Evolutionary conservation across 2,329 filamentous ascomycete genomes (phyloP), one percentile per base, ranked within the genome.

Genomic region (Penicillium polonicum): DNA sequence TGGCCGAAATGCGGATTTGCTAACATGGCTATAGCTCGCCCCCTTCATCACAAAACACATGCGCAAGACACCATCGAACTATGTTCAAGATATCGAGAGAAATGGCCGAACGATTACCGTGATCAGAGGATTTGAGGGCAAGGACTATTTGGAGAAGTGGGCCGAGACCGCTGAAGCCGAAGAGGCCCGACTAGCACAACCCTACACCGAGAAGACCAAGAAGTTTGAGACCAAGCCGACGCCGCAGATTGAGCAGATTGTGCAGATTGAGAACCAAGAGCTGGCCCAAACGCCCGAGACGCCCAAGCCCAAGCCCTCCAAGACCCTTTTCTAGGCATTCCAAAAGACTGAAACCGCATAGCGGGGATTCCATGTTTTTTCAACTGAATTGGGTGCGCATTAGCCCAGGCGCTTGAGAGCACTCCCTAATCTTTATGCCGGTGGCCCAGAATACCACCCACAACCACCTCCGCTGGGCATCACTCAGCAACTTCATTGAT

Each of bases 21-120:
- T 68, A 43, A 66, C 41, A 36, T 19, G 43, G 48, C 13, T 51
- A 23, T 55, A 79, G 77, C 75, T 79, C 59, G 75, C 76, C 19
- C 77, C 77, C n/a, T 79, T 79, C 60, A 74, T 79, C 48, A 78
- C 76, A 48, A 74, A 74, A 62, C 71, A 70, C 59, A 75, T 78
- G 70, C 61, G 70, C 19, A 45, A 60, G 12, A 66, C 60, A 21
- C 62, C 50, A 4, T 60, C 58, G n/a, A 61, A 51, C 27, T 67
- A 65, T 51, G 72, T 63, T 19, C 68, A 72, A 42, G 68, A 72
- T 21, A 60, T 73, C n/a, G 64, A 67, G 45, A 66, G 66, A 46
- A 65, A 72, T 42, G 65, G 65, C 35, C 60, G 60, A 27, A 60
- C 49, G 15, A 60, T 70, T 38, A 69, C 65, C 6, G 62, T 67